Percentiles rank a stretch among this genome's conserved stretches.
Evolutionary conservation across 192 early-diverging fungal species (phyloP).

Genomic region (Anaeromyces robustus): DNA sequence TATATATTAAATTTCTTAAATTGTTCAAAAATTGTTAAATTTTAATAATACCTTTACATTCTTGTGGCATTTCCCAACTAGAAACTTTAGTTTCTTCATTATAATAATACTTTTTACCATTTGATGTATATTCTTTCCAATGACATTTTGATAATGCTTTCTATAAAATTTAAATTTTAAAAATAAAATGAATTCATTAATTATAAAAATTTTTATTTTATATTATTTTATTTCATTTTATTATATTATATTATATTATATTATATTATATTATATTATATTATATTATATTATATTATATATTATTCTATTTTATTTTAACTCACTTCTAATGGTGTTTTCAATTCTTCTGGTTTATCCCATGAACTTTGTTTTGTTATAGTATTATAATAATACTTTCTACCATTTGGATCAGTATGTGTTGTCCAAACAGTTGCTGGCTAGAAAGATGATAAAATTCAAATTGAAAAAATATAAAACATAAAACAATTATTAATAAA

Average conservation of each 20-base stretch:
- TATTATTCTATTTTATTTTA: too few species aligned
- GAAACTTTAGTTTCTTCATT: background rate
- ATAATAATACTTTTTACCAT: background rate
- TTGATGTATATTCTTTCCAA: background rate
- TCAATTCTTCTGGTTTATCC: slow-evolving; percentile 88
- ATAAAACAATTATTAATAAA: too few species aligned
- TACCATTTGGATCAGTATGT: slow-evolving; percentile 63
- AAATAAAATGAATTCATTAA: too few species aligned
- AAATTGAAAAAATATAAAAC: too few species aligned
- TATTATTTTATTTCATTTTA: too few species aligned
- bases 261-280: too few species aligned
- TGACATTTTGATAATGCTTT: slow-evolving; percentile 13
- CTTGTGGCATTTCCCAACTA: background rate
- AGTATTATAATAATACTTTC: slow-evolving; percentile 72
- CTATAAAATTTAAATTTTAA: too few species aligned
- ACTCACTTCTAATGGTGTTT: slow-evolving; percentile 51
- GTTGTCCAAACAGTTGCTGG: slow-evolving; percentile 52
- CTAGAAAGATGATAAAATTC: background rate
- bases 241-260: too few species aligned
- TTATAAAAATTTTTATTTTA: too few species aligned
- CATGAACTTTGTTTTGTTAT: slow-evolving; percentile 63
- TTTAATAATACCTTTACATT: background rate
- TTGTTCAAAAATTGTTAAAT: too few species aligned
- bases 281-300: too few species aligned
- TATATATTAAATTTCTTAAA: too few species aligned